Conservation (phyloP, 2,329 filamentous ascomycete genomes). For the Sarocladium strictum region DNA sequence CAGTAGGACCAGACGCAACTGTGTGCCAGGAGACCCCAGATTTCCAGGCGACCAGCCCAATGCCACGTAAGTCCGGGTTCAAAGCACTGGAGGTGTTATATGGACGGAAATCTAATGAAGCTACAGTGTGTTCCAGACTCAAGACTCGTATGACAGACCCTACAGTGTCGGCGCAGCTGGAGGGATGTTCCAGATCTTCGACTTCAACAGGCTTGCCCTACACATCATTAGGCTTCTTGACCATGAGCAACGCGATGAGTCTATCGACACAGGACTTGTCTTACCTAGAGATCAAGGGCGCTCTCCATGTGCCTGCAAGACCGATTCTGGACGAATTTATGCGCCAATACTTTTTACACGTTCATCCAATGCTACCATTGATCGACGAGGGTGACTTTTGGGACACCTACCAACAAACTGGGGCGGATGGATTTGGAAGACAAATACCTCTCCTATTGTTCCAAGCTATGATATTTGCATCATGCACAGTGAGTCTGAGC, state of each 20-base stretch:
- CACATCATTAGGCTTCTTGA: not conserved
- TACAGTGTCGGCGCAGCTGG: not conserved
- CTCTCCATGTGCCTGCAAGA: slow-evolving; percentile 14
- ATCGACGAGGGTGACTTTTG: slow-evolving; percentile 17
- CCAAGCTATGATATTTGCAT: slow-evolving; percentile 15
- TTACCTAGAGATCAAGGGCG: slow-evolving; percentile 15
- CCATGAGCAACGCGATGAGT: not conserved
- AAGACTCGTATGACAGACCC: not conserved
- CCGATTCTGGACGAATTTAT: slow-evolving; percentile 15
- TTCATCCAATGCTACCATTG: slow-evolving; percentile 18
- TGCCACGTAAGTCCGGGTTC: too few relatives aligned
- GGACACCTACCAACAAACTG: slow-evolving; percentile 14
- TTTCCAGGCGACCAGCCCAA: too few relatives aligned
- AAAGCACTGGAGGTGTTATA: too few relatives aligned
- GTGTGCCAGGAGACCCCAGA: too few relatives aligned
- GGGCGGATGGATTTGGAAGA: not conserved
- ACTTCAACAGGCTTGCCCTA: not conserved
- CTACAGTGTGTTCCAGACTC: not conserved
- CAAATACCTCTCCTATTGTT: slow-evolving; percentile 12
- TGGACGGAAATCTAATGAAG: not conserved
- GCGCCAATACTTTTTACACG: slow-evolving; percentile 17
- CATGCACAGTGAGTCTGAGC: slow-evolving; percentile 13
- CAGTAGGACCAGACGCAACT: too few relatives aligned
- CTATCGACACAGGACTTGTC: slow-evolving; percentile 11
- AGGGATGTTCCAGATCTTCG: not conserved